These are phyloP conservation scores for Curvularia hawaiiensis DNA, from an alignment of 2,329 filamentous ascomycete genomes.

Conservation along the genomic window DNA sequence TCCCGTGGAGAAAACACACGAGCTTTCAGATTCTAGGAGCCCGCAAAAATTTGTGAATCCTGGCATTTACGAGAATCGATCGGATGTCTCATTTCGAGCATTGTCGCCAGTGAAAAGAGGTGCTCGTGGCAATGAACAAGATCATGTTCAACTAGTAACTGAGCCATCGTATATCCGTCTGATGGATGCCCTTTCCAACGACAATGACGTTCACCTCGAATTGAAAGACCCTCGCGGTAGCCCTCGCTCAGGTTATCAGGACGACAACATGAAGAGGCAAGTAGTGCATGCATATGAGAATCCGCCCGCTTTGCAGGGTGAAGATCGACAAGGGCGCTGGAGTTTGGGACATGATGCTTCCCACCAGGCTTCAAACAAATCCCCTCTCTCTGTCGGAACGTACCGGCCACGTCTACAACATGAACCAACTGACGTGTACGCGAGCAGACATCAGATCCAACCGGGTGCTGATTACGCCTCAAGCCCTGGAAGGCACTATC, in stretches of 20 bases:
- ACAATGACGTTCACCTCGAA: slow-evolving; percentile 30
- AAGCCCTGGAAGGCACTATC: slow-evolving; percentile 17
- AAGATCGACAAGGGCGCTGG: slow-evolving; percentile 14
- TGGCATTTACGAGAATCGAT: slow-evolving; percentile 11
- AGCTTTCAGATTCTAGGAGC: slow-evolving; percentile 3
- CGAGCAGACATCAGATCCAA: slow-evolving; percentile 13
- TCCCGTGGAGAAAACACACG: slow-evolving; percentile 17
- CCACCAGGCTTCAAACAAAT: slow-evolving; percentile 22
- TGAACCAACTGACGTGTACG: slow-evolving; percentile 10
- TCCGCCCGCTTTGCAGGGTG: neutral
- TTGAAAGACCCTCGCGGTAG: slow-evolving; percentile 35
- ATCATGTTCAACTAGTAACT: slow-evolving; percentile 20
- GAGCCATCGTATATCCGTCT: slow-evolving; percentile 40
- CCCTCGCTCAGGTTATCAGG: neutral
- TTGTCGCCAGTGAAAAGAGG: slow-evolving; percentile 23
- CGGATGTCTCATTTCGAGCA: slow-evolving; percentile 28
- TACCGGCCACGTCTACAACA: slow-evolving; percentile 9
- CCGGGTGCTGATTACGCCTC: slow-evolving; percentile 12
- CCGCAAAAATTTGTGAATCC: slow-evolving; percentile 9
- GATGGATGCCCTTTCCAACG: slow-evolving; percentile 36
- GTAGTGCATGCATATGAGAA: slow-evolving; percentile 1
- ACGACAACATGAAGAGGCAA: slow-evolving; percentile 3
- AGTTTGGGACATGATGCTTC: slow-evolving; percentile 25
- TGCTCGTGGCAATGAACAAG: neutral
- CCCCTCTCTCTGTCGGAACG: slow-evolving; percentile 4